Evolutionary conservation across 495 filamentous ascomycete genomes (phyloP).

Genomic region (Eremomyces bilateralis): DNA sequence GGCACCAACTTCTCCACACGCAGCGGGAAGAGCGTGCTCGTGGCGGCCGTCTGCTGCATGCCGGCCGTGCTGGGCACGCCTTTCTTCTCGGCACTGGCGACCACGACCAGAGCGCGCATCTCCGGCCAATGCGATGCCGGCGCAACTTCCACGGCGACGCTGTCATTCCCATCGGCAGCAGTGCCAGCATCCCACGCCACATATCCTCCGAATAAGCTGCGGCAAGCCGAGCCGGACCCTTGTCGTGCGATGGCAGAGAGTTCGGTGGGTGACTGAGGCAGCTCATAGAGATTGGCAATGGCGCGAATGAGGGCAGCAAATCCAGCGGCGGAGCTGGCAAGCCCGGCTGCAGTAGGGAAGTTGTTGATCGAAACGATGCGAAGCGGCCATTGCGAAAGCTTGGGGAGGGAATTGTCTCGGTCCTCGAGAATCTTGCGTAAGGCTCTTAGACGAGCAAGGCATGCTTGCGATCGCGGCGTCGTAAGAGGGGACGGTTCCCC

Average conservation of each 20-base stretch:
- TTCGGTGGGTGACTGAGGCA: slow-evolving; percentile 54
- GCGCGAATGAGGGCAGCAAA: slow-evolving; percentile 88
- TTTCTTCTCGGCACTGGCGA: slow-evolving; percentile 85
- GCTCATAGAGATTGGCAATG: slow-evolving; percentile 75
- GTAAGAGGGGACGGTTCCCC: slow-evolving; percentile 61
- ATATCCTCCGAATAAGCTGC: slow-evolving; percentile 81
- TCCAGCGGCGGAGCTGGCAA: slow-evolving; percentile 79
- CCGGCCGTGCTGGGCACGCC: slow-evolving; percentile 73
- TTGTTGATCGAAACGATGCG: slow-evolving; percentile 87
- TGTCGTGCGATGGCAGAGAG: slow-evolving; percentile 83
- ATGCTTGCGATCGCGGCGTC: slow-evolving; percentile 72
- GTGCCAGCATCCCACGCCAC: slow-evolving; percentile 58
- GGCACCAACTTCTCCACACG: slow-evolving; percentile 59
- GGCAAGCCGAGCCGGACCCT: slow-evolving; percentile 82
- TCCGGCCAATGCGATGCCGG: slow-evolving; percentile 76
- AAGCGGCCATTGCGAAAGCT: slow-evolving; percentile 50
- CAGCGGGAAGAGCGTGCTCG: slow-evolving; percentile 57
- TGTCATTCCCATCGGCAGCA: slow-evolving; percentile 66
- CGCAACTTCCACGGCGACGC: slow-evolving; percentile 66
- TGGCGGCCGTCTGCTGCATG: slow-evolving; percentile 90
- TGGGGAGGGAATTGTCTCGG: slow-evolving; percentile 46
- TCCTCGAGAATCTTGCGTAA: slow-evolving; percentile 56
- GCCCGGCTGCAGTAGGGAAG: slow-evolving; percentile 94
- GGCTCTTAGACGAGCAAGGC: slow-evolving; percentile 62
- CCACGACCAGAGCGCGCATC: slow-evolving; percentile 79